A percentile compares a stretch with the other conserved stretches of the same genome.
These are phyloP conservation scores for Fennellomyces sp. DNA, from an alignment of 371 early-diverging fungal genomes.

Conservation along the genomic window DNA sequence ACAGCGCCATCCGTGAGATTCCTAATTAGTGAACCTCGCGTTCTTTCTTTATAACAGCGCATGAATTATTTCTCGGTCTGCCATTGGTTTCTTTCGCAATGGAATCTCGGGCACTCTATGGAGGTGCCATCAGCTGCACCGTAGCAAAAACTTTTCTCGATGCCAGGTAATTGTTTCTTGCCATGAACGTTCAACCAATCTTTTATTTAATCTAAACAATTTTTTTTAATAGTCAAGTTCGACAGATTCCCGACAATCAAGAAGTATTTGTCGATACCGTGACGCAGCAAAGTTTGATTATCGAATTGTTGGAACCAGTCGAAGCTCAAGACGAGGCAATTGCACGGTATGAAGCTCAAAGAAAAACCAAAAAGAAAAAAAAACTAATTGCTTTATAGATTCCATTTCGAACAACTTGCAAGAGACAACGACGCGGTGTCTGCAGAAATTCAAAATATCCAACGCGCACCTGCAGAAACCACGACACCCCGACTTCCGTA, in stretches of 20 bases:
- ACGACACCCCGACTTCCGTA: constrained; percentile 60
- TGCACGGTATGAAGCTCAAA: constrained; percentile 60
- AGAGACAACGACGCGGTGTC: constrained; percentile 74
- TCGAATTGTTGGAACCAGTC: constrained; percentile 80
- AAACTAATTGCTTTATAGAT: constrained; percentile 36
- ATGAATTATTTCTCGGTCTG: no score
- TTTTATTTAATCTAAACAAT: neutral
- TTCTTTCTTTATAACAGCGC: no score
- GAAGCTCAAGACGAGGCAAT: constrained; percentile 55
- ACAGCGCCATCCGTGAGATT: no score
- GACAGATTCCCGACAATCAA: constrained; percentile 90
- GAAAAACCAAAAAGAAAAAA: constrained; percentile 7
- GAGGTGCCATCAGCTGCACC: constrained; percentile 67
- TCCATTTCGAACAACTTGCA: constrained; percentile 81
- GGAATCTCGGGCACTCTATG: constrained; percentile 44
- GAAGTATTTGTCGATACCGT: constrained; percentile 82
- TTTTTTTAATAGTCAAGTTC: constrained; percentile 57
- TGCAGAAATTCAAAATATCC: constrained; percentile 29
- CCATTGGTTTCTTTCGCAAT: no score
- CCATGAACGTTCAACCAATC: no score
- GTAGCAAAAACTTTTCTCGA: constrained; percentile 64
- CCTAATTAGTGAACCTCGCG: no score
- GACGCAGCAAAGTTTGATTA: constrained; percentile 80
- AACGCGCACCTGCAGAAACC: constrained; percentile 13
- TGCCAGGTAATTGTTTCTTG: constrained; percentile 55